Base-by-base conservation (phyloP, 305 asterid species). In the Coffea humblotiana region DNA sequence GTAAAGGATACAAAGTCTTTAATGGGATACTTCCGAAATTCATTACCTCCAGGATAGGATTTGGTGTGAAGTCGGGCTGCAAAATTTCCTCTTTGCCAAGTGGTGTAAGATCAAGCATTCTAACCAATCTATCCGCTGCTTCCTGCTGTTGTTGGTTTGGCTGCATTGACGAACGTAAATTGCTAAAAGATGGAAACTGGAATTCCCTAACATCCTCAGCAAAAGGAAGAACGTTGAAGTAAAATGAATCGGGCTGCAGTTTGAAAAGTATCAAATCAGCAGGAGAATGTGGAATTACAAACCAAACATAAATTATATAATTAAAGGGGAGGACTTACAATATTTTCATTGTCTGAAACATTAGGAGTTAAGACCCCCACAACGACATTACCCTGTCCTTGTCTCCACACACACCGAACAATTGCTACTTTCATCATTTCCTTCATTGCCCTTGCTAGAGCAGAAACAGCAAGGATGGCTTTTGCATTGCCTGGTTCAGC, bases 181-280 rank as follows among this genome's bases (percentile, higher is more conserved):
- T 94, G 89, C 43, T 89, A 83, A 96, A 94, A 56, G 98, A 94
- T 63, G 99, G 98, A 83, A 94, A 96, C 51, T 94, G 97, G 79
- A 94, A 96, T 90, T 96, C 99, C 87, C 98, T 83, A 45, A 94
- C 94, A 88, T 96, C 99, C 90, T 96, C 99, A 65, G 99, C 96
- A 81, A 96, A 96, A 66, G 99, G 99, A 83, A 96, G 99, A 67
- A 92, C 88, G 58, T 96, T 96, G 97, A 96, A 96, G 93, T 90
- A 96, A 84, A 94, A 91, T 77, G 98, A 92, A 89, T 94, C 97
- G 71, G 97, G 90, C 99, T 95, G 90, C 82, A 87, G 15, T 56
- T 58, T 54, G 49, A 75, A 64, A 58, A 64, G 61, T 52, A 51
- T 67, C 60, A 43, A 27, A 64, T 32, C 23, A 69, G 58, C 16